Base-by-base conservation (phyloP, 208 protist species). In the Crithidia expoeki region DNA sequence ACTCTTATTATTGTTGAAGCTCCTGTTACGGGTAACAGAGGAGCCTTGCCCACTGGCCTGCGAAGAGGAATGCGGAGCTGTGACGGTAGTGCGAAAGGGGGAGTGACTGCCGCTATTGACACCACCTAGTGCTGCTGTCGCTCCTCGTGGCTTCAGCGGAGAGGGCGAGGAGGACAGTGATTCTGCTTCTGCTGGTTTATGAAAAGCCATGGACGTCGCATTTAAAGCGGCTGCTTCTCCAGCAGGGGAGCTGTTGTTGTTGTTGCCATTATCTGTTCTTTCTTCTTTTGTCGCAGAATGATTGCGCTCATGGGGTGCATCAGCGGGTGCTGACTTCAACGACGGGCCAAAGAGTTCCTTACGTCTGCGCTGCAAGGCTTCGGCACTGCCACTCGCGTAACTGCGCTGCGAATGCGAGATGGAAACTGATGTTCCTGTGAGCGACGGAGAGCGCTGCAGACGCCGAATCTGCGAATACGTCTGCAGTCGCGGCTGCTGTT, bases 321-420 rank as follows among this genome's bases (percentile, higher is more conserved):
- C n/a, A n/a, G n/a, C n/a, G n/a, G n/a, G n/a, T n/a, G n/a, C n/a
- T n/a, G n/a, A n/a, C n/a, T n/a, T n/a, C n/a, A n/a, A n/a, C 30
- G 49, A 36, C 21, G 36, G 61, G 4, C 69, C 58, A 34, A 94
- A 92, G 34, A 92, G 76, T 17, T 79, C 81, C 30, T 80, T 73
- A 2, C 89, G 86, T n/a, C 89, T 77, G 14, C 64, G 69, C 25
- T 72, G 72, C 19, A 92, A 80, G 2, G 86, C 82, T 46, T 87
- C 83, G 0, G 79, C 72, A 49, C 69, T 83, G 68, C 80, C 80
- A 53, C 77, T 77, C 7, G 75, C 67, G 55, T 69, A 84, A 53
- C 65, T 80, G 50, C 72, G 47, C 27, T 60, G 72, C 19, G 77
- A 81, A 11, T 49, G 68, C 1, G 74, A 52, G 52, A 62, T 19